phyloP scores from a whole-genome alignment of 2,329 filamentous ascomycete species.

The Alternaria dauci region DNA sequence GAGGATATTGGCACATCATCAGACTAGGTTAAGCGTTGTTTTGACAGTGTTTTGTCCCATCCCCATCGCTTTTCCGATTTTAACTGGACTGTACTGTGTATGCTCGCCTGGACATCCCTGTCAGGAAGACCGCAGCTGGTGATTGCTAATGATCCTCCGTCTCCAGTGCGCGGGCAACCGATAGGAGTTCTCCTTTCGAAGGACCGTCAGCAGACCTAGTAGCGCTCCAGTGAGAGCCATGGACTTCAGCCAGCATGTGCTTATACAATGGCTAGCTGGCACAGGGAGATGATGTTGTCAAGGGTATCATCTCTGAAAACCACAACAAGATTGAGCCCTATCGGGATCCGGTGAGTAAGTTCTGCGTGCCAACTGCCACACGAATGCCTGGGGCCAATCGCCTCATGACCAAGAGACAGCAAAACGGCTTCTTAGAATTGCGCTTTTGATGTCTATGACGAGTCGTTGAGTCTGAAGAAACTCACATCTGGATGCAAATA shows the following conservation, averaged over 20 bases:
- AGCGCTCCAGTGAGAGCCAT: neutral
- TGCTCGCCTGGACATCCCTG: neutral
- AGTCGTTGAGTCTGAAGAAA: neutral
- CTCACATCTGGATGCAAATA: neutral
- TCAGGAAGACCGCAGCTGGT: neutral
- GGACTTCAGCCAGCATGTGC: neutral
- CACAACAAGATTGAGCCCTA: neutral
- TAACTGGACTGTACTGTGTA: neutral
- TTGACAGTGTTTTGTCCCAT: neutral
- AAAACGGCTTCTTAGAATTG: neutral
- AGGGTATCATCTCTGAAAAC: neutral
- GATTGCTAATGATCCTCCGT: neutral
- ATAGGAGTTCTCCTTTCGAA: neutral
- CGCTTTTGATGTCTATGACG: neutral
- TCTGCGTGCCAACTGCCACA: neutral
- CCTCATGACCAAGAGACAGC: neutral
- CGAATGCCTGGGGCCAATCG: neutral
- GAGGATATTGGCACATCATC: neutral
- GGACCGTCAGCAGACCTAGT: neutral
- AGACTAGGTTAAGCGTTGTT: neutral
- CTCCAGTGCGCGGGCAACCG: neutral
- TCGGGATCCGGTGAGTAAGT: conserved; percentile 1
- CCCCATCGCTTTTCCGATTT: neutral
- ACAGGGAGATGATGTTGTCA: neutral
- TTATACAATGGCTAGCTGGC: neutral